Conservation (phyloP, 163 green algal species). For the Scenedesmus sp. region DNA sequence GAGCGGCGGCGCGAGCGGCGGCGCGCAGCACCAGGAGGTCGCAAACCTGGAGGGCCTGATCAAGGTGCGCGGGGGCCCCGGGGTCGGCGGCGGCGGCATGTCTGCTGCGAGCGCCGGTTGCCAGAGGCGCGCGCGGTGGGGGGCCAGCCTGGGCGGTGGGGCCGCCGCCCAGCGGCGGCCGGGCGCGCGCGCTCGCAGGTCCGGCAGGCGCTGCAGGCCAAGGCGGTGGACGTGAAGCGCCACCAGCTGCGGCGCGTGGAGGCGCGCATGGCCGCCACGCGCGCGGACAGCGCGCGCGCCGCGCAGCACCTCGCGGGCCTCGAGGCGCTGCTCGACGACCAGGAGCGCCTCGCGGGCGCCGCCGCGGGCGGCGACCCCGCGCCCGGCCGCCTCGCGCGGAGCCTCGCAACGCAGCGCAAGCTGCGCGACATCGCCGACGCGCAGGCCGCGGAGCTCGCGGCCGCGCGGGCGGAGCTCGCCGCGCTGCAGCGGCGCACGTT, state of each 20-base stretch:
- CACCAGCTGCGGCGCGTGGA: slow-evolving; percentile 27
- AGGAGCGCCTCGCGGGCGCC: not conserved
- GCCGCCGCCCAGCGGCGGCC: no score
- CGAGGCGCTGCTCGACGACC: slow-evolving; percentile 1
- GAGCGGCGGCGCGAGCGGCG: not conserved
- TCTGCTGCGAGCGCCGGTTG: no score
- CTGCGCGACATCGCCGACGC: slow-evolving; percentile 24
- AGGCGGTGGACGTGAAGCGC: slow-evolving; percentile 40
- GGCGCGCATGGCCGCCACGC: slow-evolving; percentile 5
- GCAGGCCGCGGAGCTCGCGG: slow-evolving; percentile 31
- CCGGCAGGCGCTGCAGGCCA: slow-evolving; percentile 45
- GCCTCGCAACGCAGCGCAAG: slow-evolving; percentile 18
- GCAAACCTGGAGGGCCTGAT: slow-evolving; percentile 40
- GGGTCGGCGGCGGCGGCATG: not conserved
- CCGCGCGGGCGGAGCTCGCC: slow-evolving; percentile 8
- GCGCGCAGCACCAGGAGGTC: slow-evolving; percentile 20
- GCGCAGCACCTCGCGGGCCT: slow-evolving; percentile 15
- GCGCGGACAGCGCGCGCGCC: slow-evolving; percentile 37
- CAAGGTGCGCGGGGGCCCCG: not conserved
- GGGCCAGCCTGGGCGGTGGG: no score
- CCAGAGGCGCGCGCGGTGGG: no score
- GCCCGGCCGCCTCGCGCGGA: not conserved
- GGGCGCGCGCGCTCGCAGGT: no score
- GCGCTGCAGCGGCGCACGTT: slow-evolving; percentile 29
- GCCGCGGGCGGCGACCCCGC: slow-evolving; percentile 16